Conservation (phyloP, 2,329 filamentous ascomycete genomes). For the Pseudogymnoascus sp. region DNA sequence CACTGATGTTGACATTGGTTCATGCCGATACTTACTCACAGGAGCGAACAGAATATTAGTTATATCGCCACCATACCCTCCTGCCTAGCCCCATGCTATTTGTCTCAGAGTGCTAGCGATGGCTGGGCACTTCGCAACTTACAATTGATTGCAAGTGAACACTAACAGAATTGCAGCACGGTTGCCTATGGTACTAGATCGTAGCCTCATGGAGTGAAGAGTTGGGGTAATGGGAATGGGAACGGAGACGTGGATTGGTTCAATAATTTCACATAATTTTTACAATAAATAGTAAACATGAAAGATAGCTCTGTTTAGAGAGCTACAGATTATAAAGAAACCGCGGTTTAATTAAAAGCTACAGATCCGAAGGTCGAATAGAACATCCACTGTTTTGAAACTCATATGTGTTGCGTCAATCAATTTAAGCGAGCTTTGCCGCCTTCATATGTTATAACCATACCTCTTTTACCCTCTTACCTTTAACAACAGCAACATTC, state of each 20-base stretch:
- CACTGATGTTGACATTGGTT: not conserved
- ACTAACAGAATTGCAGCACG: not conserved
- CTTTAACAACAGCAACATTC: not conserved
- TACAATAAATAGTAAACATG: not conserved
- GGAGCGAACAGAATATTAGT: not conserved
- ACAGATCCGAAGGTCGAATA: not conserved
- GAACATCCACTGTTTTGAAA: not conserved
- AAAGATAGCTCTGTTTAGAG: not conserved
- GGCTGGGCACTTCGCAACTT: not conserved
- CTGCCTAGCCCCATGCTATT: not conserved
- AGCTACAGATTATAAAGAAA: not conserved
- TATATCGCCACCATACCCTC: not conserved
- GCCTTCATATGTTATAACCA: not conserved
- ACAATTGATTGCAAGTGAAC: not conserved
- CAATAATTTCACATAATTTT: not conserved
- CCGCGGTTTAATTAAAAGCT: not conserved
- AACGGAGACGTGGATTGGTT: not conserved
- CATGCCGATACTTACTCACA: not conserved
- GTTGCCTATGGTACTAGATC: not conserved
- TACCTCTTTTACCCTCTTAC: not conserved
- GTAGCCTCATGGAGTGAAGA: not conserved
- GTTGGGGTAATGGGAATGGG: not conserved
- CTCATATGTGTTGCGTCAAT: not conserved
- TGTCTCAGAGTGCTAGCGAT: not conserved
- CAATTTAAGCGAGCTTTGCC: not conserved